A percentile compares a stretch with the other conserved stretches of the same genome.
These are phyloP conservation scores for Dryadomyces quercivorus DNA, from an alignment of 2,329 filamentous ascomycete genomes.

Conservation along the genomic window DNA sequence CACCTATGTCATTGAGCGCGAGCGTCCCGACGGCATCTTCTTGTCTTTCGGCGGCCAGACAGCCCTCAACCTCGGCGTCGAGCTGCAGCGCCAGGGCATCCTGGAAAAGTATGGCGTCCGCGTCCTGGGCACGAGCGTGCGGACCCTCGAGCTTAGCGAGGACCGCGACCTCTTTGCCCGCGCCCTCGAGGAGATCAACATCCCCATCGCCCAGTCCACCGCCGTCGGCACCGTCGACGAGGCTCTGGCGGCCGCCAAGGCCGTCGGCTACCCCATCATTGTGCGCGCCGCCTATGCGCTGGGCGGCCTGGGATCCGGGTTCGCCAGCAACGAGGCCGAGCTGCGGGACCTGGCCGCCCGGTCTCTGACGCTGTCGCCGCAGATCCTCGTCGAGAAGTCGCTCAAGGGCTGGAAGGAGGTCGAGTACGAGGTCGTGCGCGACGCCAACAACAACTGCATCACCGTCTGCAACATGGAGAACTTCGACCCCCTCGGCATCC, in stretches of 20 bases:
- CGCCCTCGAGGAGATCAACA: slow-evolving; percentile 92
- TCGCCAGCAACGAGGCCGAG: slow-evolving; percentile 88
- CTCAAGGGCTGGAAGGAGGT: slow-evolving; percentile 99
- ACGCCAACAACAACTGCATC: slow-evolving; percentile 97
- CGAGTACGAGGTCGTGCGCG: slow-evolving; percentile 95
- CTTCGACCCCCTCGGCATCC: slow-evolving; percentile 93
- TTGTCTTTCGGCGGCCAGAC: slow-evolving; percentile 96
- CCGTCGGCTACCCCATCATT: slow-evolving; percentile 93
- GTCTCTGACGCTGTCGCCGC: slow-evolving; percentile 84
- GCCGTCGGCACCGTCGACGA: slow-evolving; percentile 87
- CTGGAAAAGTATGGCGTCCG: slow-evolving; percentile 93
- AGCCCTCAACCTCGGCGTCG: slow-evolving; percentile 87
- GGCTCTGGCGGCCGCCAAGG: slow-evolving; percentile 73
- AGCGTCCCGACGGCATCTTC: slow-evolving; percentile 93
- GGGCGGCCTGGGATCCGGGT: slow-evolving; percentile 90
- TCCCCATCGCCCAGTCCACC: slow-evolving; percentile 92
- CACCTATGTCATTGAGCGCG: slow-evolving; percentile 91
- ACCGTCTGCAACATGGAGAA: slow-evolving; percentile 99
- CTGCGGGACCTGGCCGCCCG: slow-evolving; percentile 85
- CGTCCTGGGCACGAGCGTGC: slow-evolving; percentile 88
- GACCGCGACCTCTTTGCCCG: slow-evolving; percentile 94
- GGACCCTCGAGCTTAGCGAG: slow-evolving; percentile 87
- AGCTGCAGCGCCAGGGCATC: slow-evolving; percentile 92
- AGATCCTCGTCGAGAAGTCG: slow-evolving; percentile 96
- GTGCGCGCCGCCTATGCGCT: slow-evolving; percentile 94